These are phyloP conservation scores for Zygoascus bituminiphila DNA, from an alignment of 805 yeast species.

Conservation along the genomic window DNA sequence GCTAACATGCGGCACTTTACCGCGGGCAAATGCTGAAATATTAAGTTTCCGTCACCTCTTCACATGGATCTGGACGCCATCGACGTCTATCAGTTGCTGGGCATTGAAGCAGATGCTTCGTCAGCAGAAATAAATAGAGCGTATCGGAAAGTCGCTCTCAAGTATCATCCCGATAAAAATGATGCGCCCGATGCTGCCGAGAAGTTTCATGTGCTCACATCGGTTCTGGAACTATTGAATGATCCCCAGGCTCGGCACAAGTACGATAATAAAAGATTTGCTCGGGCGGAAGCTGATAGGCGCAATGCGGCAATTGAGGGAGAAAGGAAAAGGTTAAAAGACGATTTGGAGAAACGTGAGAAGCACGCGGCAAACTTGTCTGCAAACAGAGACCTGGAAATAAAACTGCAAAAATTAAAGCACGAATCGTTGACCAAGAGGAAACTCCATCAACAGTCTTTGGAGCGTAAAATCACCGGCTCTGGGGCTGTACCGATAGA, in stretches of 20 bases:
- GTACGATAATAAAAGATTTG: conserved; percentile 16
- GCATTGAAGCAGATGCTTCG: conserved; percentile 38
- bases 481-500: neutral
- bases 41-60: no score
- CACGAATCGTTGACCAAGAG: conserved; percentile 14
- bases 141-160: conserved; percentile 83
- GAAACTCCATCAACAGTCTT: conserved; percentile 1
- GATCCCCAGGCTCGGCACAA: conserved; percentile 9
- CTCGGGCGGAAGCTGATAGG: conserved; percentile 8
- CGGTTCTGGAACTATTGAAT: conserved; percentile 19
- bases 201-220: conserved; percentile 21
- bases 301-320: conserved; percentile 10
- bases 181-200: conserved; percentile 22
- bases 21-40: no score
- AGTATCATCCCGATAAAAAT: conserved; percentile 32
- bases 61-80: conserved; percentile 3
- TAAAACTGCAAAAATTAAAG: conserved; percentile 13
- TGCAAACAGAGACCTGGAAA: neutral
- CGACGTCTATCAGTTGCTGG: conserved; percentile 20
- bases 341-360: conserved; percentile 21
- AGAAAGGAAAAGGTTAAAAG: conserved; percentile 14
- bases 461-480: neutral
- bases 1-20: no score
- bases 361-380: conserved; percentile 8
- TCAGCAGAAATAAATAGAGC: conserved; percentile 86